These are phyloP conservation scores for Opeltia flavorubescens DNA, from an alignment of 495 filamentous ascomycete species.

Conservation along the genomic window DNA sequence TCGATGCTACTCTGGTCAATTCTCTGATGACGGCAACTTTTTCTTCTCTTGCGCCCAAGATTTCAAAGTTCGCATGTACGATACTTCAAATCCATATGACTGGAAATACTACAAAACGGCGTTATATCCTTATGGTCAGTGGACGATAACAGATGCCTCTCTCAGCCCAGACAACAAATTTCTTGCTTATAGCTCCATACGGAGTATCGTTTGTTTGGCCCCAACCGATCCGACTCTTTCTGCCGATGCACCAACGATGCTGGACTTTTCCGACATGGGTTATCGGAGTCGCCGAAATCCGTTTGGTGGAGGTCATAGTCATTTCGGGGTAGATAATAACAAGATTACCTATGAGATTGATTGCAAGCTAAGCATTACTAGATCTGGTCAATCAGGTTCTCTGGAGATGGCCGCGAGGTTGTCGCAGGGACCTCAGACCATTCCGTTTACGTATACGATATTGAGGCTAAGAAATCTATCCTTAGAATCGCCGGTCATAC, in stretches of 20 bases:
- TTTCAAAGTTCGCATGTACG: constrained; percentile 90
- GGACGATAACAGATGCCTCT: constrained; percentile 92
- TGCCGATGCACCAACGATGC: constrained; percentile 51
- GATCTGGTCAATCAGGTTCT: constrained; percentile 89
- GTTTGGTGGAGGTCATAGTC: constrained; percentile 27
- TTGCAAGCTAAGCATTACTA: constrained; percentile 22
- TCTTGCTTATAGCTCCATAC: constrained; percentile 78
- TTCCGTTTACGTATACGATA: constrained; percentile 84
- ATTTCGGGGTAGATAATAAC: constrained; percentile 33
- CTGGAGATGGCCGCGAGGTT: constrained; percentile 80
- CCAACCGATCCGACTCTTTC: constrained; percentile 71
- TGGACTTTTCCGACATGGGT: constrained; percentile 53
- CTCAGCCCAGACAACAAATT: constrained; percentile 85
- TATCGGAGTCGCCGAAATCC: constrained; percentile 20
- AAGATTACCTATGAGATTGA: not conserved
- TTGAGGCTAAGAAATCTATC: constrained; percentile 60
- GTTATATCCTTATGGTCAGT: constrained; percentile 68
- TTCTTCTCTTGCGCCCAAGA: constrained; percentile 94
- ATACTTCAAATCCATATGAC: constrained; percentile 87
- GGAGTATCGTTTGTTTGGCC: constrained; percentile 67
- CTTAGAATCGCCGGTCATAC: constrained; percentile 65
- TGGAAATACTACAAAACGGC: constrained; percentile 97
- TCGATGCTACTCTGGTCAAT: constrained; percentile 88
- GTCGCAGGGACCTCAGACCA: constrained; percentile 73
- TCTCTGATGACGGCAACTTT: constrained; percentile 93